Percentiles rank a stretch among this genome's conserved stretches.
These are phyloP conservation scores for Silene vulgaris DNA, from an alignment of 179 eudicot species.

Conservation along the genomic window DNA sequence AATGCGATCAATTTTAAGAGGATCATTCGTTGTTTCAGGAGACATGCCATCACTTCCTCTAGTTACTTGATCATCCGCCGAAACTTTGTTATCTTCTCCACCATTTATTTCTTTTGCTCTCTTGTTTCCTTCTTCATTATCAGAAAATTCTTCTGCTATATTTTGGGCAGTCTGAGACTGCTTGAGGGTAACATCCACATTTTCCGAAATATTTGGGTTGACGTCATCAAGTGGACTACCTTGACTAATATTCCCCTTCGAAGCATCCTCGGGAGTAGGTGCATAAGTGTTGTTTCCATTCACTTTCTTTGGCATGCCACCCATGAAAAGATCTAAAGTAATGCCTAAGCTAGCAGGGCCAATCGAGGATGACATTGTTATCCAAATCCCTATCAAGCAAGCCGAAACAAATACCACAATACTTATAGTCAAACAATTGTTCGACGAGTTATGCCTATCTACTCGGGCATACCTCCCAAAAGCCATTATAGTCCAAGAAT, in stretches of 20 bases:
- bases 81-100: constrained; percentile 14
- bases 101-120: constrained; percentile 12
- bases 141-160: constrained; percentile 9
- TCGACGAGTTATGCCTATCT: constrained; percentile 33
- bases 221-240: constrained; percentile 13
- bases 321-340: constrained; percentile 26
- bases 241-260: neutral
- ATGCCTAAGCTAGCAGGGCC: constrained; percentile 25
- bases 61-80: neutral
- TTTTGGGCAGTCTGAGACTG: constrained; percentile 17
- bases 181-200: constrained; percentile 3
- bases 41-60: constrained; percentile 8
- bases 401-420: constrained; percentile 32
- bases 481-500: constrained; percentile 27
- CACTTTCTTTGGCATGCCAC: constrained; percentile 26
- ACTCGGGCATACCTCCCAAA: constrained; percentile 33
- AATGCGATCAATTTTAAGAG: neutral
- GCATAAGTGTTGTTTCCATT: constrained; percentile 3
- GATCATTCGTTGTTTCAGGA: neutral
- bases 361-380: constrained; percentile 36
- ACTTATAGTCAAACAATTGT: constrained; percentile 26
- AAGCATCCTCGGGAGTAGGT: constrained; percentile 11
- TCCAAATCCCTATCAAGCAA: constrained; percentile 43
- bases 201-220: constrained; percentile 19
- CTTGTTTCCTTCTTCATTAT: constrained; percentile 4